Conservation (phyloP, 345 rosid species). For the Syzygium jambos region DNA sequence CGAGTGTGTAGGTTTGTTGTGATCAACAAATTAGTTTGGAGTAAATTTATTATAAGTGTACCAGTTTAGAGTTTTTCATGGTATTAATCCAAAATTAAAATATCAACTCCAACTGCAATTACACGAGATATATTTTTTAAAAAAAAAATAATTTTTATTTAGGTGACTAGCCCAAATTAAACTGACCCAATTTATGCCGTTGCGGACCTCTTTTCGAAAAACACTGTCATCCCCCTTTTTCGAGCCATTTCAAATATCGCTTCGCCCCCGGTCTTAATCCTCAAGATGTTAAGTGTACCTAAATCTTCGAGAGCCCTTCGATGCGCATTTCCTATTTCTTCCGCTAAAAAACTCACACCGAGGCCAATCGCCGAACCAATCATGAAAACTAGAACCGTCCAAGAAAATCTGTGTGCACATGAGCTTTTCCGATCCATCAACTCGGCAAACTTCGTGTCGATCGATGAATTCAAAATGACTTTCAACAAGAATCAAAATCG, state of each 20-base stretch:
- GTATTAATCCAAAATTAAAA: too few relatives aligned
- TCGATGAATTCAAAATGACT: background rate
- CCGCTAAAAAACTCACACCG: too few relatives aligned
- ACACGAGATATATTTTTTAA: rapidly evolving
- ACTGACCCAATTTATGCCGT: background rate
- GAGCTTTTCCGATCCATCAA: rapidly evolving
- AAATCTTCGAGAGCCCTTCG: background rate
- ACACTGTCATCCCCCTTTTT: too few relatives aligned
- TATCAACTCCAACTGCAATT: too few relatives aligned
- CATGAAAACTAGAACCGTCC: rapidly evolving
- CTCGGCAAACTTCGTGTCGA: background rate
- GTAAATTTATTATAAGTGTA: too few relatives aligned
- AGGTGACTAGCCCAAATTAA: rapidly evolving
- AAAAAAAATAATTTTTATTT: background rate
- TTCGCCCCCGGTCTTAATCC: too few relatives aligned
- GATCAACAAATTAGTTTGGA: too few relatives aligned
- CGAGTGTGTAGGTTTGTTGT: too few relatives aligned
- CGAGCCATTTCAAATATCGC: too few relatives aligned
- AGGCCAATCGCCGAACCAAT: too few relatives aligned
- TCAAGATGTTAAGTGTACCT: background rate
- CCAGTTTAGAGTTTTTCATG: too few relatives aligned
- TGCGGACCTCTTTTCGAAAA: too few relatives aligned
- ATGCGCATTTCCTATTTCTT: background rate
- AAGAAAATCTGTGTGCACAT: background rate
- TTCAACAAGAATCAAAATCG: background rate